Evolutionary conservation across 2,329 filamentous ascomycete species (phyloP), one percentile per base, ranked within the genome.

Genomic region (Ophiocordyceps camponoti-leonardi): DNA sequence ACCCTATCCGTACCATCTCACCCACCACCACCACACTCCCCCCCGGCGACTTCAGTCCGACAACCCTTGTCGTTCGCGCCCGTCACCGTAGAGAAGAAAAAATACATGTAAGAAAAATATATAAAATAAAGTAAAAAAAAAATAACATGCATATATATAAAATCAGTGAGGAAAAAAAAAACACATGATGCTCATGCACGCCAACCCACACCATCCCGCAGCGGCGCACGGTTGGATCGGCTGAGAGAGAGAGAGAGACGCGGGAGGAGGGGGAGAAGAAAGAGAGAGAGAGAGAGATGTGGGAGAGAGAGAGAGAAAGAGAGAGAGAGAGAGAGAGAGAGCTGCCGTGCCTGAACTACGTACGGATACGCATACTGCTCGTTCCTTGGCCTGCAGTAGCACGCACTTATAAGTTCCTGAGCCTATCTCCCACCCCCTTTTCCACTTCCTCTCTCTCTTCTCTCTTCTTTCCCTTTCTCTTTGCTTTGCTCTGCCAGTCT

Each of bases 141-240:
- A 26, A 26, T 4, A 26, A 26, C n/a, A n/a, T n/a, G n/a, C n/a
- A n/a, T n/a, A n/a, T n/a, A n/a, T n/a, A 26, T 4, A 26, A 26
- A 8, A 26, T 5, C 23, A 26, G 8, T 4, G 23, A 26, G 8
- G 4, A 26, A 26, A 8, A 26, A 26, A 26, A 26, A 26, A 5
- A 16, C 42, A 40, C 26, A 46, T 44, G 42, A 41, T 46, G n/a
- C 42, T 37, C 42, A 46, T 46, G 45, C 42, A 46, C 37, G 35
- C 43, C 43, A 44, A 44, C 31, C 13, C 31, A 35, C 13, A 13
- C 13, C 31, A 10, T 16, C 13, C 31, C 13, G 31, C 31, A 18
- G 42, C 35, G 28, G 28, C 20, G 30, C 33, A 42, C 28, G 42
- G 42, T 42, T 47, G 42, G 37, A 37, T 44, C 37, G 42, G 42